These are phyloP conservation scores for Lactifluus echinatus DNA, from an alignment of 768 basidiomycete species.

Conservation along the genomic window DNA sequence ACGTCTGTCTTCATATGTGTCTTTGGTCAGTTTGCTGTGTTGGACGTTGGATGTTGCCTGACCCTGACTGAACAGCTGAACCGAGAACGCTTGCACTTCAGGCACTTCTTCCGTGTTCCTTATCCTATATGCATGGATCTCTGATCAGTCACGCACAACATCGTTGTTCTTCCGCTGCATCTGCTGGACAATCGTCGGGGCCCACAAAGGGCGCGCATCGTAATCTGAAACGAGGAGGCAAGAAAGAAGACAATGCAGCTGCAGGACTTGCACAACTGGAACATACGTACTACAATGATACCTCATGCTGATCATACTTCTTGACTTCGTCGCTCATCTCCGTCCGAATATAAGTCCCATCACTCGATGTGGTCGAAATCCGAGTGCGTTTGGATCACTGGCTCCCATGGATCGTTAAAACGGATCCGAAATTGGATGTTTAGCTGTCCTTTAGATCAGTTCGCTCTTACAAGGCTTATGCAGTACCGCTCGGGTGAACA, in stretches of 20 bases:
- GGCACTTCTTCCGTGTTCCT: neutral
- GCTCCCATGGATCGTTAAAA: slow-evolving; percentile 6
- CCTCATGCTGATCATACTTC: neutral
- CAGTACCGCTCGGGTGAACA: slow-evolving; percentile 14
- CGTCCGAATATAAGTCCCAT: slow-evolving; percentile 28
- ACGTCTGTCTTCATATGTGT: too few species aligned
- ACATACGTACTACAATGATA: neutral
- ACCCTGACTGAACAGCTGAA: neutral
- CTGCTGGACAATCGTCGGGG: too few species aligned
- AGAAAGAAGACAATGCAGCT: too few species aligned
- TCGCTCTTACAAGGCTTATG: slow-evolving; percentile 28
- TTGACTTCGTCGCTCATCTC: neutral
- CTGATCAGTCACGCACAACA: too few species aligned
- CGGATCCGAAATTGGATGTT: too few species aligned
- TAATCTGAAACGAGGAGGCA: too few species aligned
- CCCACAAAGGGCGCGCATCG: too few species aligned
- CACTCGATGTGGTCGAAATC: slow-evolving; percentile 32
- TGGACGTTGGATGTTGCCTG: neutral
- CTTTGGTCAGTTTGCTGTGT: too few species aligned
- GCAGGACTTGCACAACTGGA: too few species aligned
- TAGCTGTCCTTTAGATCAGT: slow-evolving; percentile 30
- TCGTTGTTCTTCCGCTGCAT: too few species aligned
- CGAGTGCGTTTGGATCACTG: too few species aligned
- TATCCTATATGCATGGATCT: neutral
- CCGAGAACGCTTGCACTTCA: neutral